Conservation (phyloP, 176 grass and related monocot species). For the Carex littledalei region DNA sequence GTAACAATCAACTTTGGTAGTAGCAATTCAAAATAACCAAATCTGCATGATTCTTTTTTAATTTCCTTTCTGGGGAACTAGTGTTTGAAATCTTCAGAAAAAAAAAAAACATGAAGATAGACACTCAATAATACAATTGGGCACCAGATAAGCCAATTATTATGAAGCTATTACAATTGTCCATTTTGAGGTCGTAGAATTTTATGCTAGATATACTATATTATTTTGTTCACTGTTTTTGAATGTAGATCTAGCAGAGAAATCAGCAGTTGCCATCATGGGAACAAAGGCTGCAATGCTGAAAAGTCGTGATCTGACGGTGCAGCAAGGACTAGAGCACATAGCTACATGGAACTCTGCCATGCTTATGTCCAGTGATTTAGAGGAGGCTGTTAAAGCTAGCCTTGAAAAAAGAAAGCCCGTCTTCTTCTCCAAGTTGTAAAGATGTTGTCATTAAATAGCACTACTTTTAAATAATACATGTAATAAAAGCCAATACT, state of each 20-base stretch:
- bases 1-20: neutral
- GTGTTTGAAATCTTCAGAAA: neutral
- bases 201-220: neutral
- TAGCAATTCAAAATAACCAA: neutral
- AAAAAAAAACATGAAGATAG: neutral
- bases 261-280: slow-evolving; percentile 70
- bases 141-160: neutral
- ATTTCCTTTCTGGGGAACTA: neutral
- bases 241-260: slow-evolving; percentile 64
- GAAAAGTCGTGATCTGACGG: slow-evolving; percentile 72
- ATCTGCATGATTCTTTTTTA: neutral
- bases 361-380: slow-evolving; percentile 74
- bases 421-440: slow-evolving; percentile 78
- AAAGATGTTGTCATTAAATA: slow-evolving; percentile 1
- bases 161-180: neutral
- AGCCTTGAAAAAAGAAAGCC: slow-evolving; percentile 64
- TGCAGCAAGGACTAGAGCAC: slow-evolving; percentile 82
- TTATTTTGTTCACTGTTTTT: neutral
- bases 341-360: slow-evolving; percentile 73
- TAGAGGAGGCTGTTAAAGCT: slow-evolving; percentile 64
- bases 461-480: neutral
- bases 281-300: slow-evolving; percentile 72
- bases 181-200: neutral
- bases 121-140: neutral
- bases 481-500: neutral